A percentile compares a stretch with the other conserved stretches of the same genome.
phyloP scores from a whole-genome alignment of 2,329 filamentous ascomycete genomes.

The Geosmithia morbida region DNA sequence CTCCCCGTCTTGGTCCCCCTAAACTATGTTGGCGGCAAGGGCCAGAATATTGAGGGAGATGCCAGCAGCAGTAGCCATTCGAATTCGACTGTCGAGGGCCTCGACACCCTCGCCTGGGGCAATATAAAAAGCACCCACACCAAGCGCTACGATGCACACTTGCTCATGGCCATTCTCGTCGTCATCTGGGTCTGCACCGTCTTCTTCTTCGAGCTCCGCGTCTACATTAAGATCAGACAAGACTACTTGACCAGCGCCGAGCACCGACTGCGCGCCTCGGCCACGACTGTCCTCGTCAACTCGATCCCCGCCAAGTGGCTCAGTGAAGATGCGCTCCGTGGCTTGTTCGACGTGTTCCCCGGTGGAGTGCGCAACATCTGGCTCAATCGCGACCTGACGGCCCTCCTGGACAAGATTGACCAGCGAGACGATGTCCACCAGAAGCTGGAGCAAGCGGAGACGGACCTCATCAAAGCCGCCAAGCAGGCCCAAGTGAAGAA shows the following conservation, averaged over 20 bases:
- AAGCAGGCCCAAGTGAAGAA: slow-evolving; percentile 68
- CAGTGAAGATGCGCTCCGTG: slow-evolving; percentile 63
- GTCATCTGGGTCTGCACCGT: slow-evolving; percentile 77
- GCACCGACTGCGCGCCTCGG: slow-evolving; percentile 83
- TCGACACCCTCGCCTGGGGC: slow-evolving; percentile 77
- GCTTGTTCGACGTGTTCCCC: slow-evolving; percentile 89
- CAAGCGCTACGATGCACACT: slow-evolving; percentile 68
- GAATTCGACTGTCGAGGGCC: slow-evolving; percentile 29
- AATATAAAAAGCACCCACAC: slow-evolving; percentile 60
- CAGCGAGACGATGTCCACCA: slow-evolving; percentile 56
- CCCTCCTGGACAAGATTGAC: slow-evolving; percentile 72
- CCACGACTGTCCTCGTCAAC: slow-evolving; percentile 87
- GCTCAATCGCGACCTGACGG: slow-evolving; percentile 83
- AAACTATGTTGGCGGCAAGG: slow-evolving; percentile 61
- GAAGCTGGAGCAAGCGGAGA: slow-evolving; percentile 68
- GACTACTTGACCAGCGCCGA: slow-evolving; percentile 90
- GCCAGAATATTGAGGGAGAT: slow-evolving; percentile 34
- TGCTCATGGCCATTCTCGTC: slow-evolving; percentile 63
- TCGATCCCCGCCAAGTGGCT: slow-evolving; percentile 88
- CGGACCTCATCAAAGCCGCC: slow-evolving; percentile 64
- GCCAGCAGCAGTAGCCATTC: slow-evolving; percentile 7
- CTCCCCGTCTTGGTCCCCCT: slow-evolving; percentile 77
- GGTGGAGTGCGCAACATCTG: slow-evolving; percentile 92
- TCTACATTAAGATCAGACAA: slow-evolving; percentile 87
- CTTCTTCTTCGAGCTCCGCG: slow-evolving; percentile 71